These are phyloP conservation scores for Mycena galopus DNA, from an alignment of 768 basidiomycete species.

Conservation along the genomic window DNA sequence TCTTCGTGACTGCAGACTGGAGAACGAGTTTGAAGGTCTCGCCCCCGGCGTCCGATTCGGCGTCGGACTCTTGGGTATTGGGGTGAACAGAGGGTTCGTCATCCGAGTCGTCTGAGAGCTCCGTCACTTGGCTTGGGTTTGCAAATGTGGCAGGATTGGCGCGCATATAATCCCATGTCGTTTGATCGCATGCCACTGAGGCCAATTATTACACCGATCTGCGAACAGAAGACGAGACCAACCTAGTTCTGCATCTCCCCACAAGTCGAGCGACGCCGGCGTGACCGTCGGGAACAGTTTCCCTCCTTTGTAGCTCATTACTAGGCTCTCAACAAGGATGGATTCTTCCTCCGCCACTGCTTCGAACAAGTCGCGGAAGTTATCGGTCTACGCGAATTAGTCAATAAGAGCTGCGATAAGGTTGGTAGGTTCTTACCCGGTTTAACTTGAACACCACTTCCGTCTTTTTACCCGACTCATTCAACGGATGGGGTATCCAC, in stretches of 20 bases:
- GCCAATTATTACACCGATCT: background rate
- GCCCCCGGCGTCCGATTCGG: constrained; percentile 59
- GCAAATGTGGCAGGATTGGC: constrained; percentile 38
- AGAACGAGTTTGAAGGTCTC: constrained; percentile 76
- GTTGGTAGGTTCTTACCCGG: constrained; percentile 56
- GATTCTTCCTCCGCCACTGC: constrained; percentile 72
- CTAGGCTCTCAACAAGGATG: constrained; percentile 63
- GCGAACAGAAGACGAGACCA: constrained; percentile 36
- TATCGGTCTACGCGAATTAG: constrained; percentile 63
- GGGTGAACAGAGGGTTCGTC: constrained; percentile 44
- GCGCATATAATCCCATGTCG: constrained; percentile 74
- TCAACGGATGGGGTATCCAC: constrained; percentile 77
- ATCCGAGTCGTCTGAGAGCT: constrained; percentile 38
- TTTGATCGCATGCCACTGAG: constrained; percentile 75
- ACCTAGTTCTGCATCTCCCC: constrained; percentile 79
- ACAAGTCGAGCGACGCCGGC: constrained; percentile 74
- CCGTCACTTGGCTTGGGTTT: constrained; percentile 15
- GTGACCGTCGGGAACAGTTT: constrained; percentile 80
- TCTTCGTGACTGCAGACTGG: constrained; percentile 67
- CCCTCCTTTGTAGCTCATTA: constrained; percentile 72
- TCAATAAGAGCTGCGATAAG: background rate
- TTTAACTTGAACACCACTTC: constrained; percentile 69
- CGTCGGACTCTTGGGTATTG: constrained; percentile 56
- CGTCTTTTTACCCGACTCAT: constrained; percentile 53
- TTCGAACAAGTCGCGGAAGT: constrained; percentile 75